Base-by-base conservation (phyloP, 176 grass and related monocot species). In the Paspalum vaginatum region DNA sequence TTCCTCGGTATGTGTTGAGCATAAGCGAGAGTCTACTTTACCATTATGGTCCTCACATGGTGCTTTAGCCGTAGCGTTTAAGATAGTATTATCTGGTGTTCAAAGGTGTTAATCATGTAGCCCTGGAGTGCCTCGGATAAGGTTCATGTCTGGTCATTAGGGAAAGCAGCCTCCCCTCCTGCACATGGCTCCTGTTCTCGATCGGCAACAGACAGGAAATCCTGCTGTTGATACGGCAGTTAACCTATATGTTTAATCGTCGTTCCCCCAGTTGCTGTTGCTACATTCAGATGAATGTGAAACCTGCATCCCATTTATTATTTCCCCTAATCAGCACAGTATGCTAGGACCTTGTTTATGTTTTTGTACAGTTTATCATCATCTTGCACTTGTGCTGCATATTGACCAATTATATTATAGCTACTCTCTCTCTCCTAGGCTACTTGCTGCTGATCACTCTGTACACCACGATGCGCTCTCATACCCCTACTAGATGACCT, bases 161-260 rank as follows among this genome's bases (percentile, higher is more conserved):
- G 39, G 43, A 83, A 86, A 79, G 62, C 40, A 32, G 32, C 47
- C 50, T 25, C 5, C 11, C 21, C 77, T 22, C 8, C 56, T 38
- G 74, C 90, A 89, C 90, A 92, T 92, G 90, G 87, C 70, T 72
- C 79, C n/a, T 91, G 71, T 86, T 89, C 62, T 77, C 58, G 69
- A 77, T 76, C 46, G 46, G 68, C 46, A 76, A 75, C 76, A 80
- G 87, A 89, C 90, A 92, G 48, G 76, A 89, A 77, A 92, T 92
- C 90, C 76, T 86, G 79, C 61, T 86, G 79, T 72, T 74, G 79
- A 92, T 86, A 88, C 45, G 79, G 83, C 56, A 49, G 65, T 71
- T 81, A 80, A 76, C 80, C 16, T 82, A 26, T 78, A 80, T 66
- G 83, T 71, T 86, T 72, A 83, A 86, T 81, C 87, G 73, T 83